Base-by-base conservation (phyloP, 176 grass and related monocot genomes). In the Metroxylon sagu region DNA sequence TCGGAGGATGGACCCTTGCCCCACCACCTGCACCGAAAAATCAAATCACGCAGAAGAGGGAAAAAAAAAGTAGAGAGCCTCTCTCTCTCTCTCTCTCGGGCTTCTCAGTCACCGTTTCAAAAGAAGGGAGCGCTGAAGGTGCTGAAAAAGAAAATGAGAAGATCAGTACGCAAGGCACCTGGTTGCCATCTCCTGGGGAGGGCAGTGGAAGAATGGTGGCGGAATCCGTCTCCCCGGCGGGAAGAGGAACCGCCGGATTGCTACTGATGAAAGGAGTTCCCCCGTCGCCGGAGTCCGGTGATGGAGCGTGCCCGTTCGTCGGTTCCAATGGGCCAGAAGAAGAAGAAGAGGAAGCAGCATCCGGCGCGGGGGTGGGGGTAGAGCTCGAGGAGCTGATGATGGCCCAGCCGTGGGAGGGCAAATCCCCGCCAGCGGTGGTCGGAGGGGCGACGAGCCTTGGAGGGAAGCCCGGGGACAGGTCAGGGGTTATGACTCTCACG, bases 191-290 rank as follows among this genome's bases (percentile, higher is more conserved):
- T 1, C 78, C 81, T 0, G 77, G 74, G 48, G 83, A 76, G 28
- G 83, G 78, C 69, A 85, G 82, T 5, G 92, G 84, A 4, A 90
- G 53, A 60, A 88, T 82, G 54, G 81, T 85, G 49, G 92, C 80
- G 8, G 84, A 82, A 70, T 88, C 92, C 10, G 87, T 85, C 26
- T 88, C 69, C 21, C 86, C 87, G 56, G 73, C 74, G 3, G 92
- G 87, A 60, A 97, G 68, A 53, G 87, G 84, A 69, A 97, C 87
- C 1, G 81, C 83, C 15, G 92, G 92, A 60, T 75, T 91, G 72
- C 87, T 97, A 70, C 78, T 88, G 66, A 97, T 91, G 69, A 97
- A 97, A 31, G 88, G 80, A 16, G 83, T 2, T 6, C 35, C 71
- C 50, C 74, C 80, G 4, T 74, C 27, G 3, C 17, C 64, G 18